Conservation (phyloP, 345 rosid genomes). For the Eucalyptus regnans region DNA sequence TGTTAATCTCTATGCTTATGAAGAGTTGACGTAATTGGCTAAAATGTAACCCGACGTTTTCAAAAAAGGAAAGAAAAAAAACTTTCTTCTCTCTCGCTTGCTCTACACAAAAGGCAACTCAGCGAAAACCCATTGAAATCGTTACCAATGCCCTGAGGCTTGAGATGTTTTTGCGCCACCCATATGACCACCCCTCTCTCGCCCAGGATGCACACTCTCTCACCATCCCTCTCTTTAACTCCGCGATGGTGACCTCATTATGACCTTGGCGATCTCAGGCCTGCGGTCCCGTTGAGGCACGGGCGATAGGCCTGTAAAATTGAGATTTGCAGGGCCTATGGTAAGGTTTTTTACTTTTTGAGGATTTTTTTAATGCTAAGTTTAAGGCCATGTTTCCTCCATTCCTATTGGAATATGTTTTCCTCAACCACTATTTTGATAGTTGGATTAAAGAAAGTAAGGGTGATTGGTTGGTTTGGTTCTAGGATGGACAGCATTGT, state of each 20-base stretch:
- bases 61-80: not conserved
- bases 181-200: too few species aligned
- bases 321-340: not conserved
- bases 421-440: not conserved
- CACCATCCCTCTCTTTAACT: too few species aligned
- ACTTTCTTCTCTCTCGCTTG: not conserved
- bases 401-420: not conserved
- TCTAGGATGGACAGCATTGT: not conserved
- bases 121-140: too few species aligned
- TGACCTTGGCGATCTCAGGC: not conserved
- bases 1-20: too few species aligned
- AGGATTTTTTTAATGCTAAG: not conserved
- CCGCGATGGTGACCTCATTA: too few species aligned
- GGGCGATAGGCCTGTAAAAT: not conserved
- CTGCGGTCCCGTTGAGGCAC: fast-evolving
- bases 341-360: not conserved
- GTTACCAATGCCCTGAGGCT: too few species aligned
- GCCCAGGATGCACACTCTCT: too few species aligned
- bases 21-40: not conserved
- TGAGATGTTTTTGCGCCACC: too few species aligned
- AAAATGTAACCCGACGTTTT: not conserved
- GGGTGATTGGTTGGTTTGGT: not conserved
- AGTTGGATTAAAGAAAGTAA: not conserved
- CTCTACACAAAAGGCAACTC: not conserved
- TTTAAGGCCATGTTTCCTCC: not conserved